A percentile compares a stretch with the other conserved stretches of the same genome.
Evolutionary conservation across 106 monocot genomes (phyloP).

Genomic region (Dendrobium catenatum): DNA sequence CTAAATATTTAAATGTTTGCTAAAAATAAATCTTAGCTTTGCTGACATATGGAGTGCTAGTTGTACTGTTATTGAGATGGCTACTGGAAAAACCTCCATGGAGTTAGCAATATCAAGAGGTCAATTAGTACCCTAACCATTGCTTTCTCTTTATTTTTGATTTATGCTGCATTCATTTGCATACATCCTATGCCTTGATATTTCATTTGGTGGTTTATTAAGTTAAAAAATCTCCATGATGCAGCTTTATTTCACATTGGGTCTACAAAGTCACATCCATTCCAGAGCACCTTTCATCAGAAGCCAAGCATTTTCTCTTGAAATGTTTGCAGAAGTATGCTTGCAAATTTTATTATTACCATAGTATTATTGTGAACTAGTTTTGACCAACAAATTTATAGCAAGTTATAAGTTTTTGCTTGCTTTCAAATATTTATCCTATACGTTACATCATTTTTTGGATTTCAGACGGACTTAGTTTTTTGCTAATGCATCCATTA

Average conservation of each 20-base stretch:
- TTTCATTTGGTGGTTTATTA: not conserved
- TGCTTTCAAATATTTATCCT: not conserved
- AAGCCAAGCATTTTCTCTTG: conserved; percentile 92
- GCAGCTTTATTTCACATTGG: conserved; percentile 88
- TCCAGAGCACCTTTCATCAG: conserved; percentile 81
- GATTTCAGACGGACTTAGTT: not conserved
- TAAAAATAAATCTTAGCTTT: conserved; percentile 36
- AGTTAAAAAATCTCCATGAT: conserved; percentile 42
- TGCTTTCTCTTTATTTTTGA: not conserved
- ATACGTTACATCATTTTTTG: not conserved
- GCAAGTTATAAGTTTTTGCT: not conserved
- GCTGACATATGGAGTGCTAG: conserved; percentile 99
- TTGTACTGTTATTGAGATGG: conserved; percentile 99
- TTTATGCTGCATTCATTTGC: not conserved
- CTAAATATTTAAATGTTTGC: not conserved
- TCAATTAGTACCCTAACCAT: not conserved
- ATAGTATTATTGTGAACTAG: not conserved
- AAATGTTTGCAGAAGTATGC: conserved; percentile 94
- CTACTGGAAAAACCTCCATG: conserved; percentile 94
- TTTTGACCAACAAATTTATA: not conserved
- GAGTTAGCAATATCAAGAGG: conserved; percentile 97
- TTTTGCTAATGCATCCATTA: no score
- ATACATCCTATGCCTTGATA: not conserved
- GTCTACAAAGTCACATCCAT: conserved; percentile 97
- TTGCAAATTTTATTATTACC: not conserved